A percentile compares a stretch with the other conserved stretches of the same genome.
phyloP scores from a whole-genome alignment of 139 green algal genomes.

The Pycnococcus provasolii region DNA sequence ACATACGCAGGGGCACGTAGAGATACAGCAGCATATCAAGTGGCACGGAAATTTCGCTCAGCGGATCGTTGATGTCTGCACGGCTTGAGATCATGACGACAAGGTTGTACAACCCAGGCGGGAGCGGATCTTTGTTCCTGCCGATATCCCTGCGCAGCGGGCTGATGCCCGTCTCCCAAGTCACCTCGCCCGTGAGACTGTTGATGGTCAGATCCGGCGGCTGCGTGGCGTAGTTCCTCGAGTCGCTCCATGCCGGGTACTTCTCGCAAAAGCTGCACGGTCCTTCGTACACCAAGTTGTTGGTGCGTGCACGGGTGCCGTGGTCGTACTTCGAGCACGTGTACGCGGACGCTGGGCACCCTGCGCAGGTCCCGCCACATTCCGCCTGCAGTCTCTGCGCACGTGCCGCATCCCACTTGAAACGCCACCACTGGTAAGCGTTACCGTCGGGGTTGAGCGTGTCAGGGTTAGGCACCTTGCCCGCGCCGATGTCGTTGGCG shows the following conservation, averaged over 20 bases:
- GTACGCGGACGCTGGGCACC: not conserved
- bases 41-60: constrained; percentile 4
- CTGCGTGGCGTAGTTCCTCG: constrained; percentile 7
- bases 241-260: constrained; percentile 16
- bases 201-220: constrained; percentile 19
- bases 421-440: not conserved
- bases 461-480: not conserved
- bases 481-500: constrained; percentile 8
- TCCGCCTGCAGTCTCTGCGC: not conserved
- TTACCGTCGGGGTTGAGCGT: not conserved
- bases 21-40: constrained; percentile 28
- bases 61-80: too few species aligned
- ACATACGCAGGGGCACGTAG: constrained; percentile 22
- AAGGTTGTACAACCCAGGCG: constrained; percentile 11
- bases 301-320: not conserved
- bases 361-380: constrained; percentile 5
- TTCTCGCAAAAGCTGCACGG: constrained; percentile 1
- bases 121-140: not conserved
- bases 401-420: not conserved
- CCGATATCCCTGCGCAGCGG: not conserved
- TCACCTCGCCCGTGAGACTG: constrained; percentile 12
- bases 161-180: constrained; percentile 23
- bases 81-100: constrained; percentile 15
- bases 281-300: not conserved
- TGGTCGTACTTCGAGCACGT: not conserved